Base-by-base conservation (phyloP, 2,329 filamentous ascomycete species). In the Fusarium fujikuroi region DNA sequence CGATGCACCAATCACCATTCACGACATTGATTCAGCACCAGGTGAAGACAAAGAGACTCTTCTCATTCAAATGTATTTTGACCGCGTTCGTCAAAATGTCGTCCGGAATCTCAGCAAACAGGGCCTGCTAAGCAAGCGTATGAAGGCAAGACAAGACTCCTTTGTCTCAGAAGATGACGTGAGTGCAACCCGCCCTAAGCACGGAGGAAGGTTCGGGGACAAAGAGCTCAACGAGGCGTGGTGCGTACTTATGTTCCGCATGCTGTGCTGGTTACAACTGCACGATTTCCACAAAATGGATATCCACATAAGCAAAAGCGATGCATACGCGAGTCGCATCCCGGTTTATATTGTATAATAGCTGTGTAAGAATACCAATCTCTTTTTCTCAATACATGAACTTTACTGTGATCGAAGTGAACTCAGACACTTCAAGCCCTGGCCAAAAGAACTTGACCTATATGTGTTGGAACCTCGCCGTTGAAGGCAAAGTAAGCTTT, bases 261-360 rank as follows among this genome's bases (percentile, higher is more conserved):
- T 83, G 82, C 30, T 83, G 8, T 82, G 79, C 44, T 83, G 82
- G 82, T 37, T 83, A 15, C 72, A 80, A 34, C 59, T 83, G n/a
- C 81, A 84, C 58, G 80, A 82, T 49, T 83, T 82, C 32, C 77
- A 82, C 54, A 81, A 80, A 54, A 77, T 76, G 53, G 82, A 83
- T 63, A 63, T 79, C 2, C 79, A 81, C 40, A 73, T 81, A 1
- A 75, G 76, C 18, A 81, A 82, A 21, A 77, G 79, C 16, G 80
- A 82, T 50, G 67, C 81, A 2, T 79, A 78, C 25, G 81, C 77
- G 1, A 83, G 78, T 39, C 75, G 81, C 10, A 78, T 83, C 56
- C 81, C 82, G 0, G 79, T 83, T 3, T 83, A 79, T 59, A 82
- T 83, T 8, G 58, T 57, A 7, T 72, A 15, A 49, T 15, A 25